These are phyloP conservation scores for Oryza punctata DNA, from an alignment of 176 grass and related monocot species.

Conservation along the genomic window DNA sequence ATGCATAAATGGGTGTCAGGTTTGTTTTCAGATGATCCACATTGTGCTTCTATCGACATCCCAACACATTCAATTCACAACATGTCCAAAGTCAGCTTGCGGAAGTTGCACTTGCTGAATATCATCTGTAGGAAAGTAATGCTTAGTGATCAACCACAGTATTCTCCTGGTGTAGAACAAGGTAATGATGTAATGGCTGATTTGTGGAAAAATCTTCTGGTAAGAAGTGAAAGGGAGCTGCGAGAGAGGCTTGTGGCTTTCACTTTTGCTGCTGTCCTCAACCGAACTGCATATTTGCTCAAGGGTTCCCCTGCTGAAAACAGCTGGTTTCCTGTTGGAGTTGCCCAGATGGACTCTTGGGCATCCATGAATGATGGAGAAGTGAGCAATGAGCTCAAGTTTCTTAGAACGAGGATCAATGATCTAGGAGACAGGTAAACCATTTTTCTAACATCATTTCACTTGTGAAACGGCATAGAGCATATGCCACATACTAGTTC, in stretches of 20 bases:
- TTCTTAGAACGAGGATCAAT: slow-evolving; percentile 55
- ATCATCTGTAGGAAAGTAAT: slow-evolving; percentile 77
- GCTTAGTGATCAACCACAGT: slow-evolving; percentile 22
- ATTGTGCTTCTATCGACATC: slow-evolving; percentile 39
- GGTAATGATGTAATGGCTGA: slow-evolving; percentile 30
- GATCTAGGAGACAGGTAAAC: slow-evolving; percentile 59
- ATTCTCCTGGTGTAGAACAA: slow-evolving; percentile 16
- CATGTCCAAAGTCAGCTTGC: slow-evolving; percentile 44
- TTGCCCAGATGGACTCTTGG: slow-evolving; percentile 78
- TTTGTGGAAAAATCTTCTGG: slow-evolving; percentile 67
- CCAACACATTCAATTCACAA: slow-evolving; percentile 24
- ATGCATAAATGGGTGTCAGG: slow-evolving; percentile 58
- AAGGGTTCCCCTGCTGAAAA: slow-evolving; percentile 25
- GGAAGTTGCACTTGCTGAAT: slow-evolving; percentile 78
- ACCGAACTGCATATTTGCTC: slow-evolving; percentile 17
- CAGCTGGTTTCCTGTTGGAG: slow-evolving; percentile 56
- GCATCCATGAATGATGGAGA: slow-evolving; percentile 41
- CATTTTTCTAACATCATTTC: not conserved
- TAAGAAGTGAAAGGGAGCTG: slow-evolving; percentile 69
- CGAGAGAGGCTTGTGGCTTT: slow-evolving; percentile 63
- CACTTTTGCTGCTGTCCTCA: slow-evolving; percentile 59
- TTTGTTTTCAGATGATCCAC: slow-evolving; percentile 47
- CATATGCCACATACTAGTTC: not conserved
- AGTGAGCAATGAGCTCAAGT: slow-evolving; percentile 44
- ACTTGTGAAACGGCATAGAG: not conserved